Evolutionary conservation across 2,329 filamentous ascomycete species (phyloP).

Genomic region (Leptographium lundbergii): DNA sequence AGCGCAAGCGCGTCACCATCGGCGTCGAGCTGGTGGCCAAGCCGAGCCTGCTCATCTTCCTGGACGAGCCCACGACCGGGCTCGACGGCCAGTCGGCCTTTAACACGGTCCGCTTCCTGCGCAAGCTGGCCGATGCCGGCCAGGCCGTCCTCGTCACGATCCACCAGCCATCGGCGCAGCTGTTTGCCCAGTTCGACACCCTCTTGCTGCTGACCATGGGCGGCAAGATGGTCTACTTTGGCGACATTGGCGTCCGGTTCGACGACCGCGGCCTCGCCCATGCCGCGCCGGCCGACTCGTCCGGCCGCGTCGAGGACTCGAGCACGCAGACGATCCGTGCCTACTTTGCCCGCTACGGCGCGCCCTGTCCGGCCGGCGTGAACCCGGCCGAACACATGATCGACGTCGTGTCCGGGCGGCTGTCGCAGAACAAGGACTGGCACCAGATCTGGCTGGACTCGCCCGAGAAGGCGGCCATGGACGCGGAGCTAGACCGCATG

Average conservation of each 20-base stretch:
- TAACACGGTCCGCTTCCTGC: conserved; percentile 51
- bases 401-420: conserved; percentile 37
- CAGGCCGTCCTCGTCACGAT: conserved; percentile 59
- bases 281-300: not conserved
- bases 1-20: conserved; percentile 44
- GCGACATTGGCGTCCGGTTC: conserved; percentile 35
- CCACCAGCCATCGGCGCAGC: conserved; percentile 53
- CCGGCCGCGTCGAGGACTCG: conserved; percentile 9
- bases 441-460: conserved; percentile 24
- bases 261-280: not conserved
- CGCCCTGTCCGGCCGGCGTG: conserved; percentile 45
- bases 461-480: conserved; percentile 30
- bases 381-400: conserved; percentile 74
- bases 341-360: conserved; percentile 58
- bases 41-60: conserved; percentile 44
- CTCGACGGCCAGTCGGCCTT: conserved; percentile 58
- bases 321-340: conserved; percentile 36
- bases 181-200: conserved; percentile 55
- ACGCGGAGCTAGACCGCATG: conserved; percentile 52
- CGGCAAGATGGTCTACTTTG: conserved; percentile 55
- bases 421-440: conserved; percentile 30
- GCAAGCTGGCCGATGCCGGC: conserved; percentile 53
- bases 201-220: conserved; percentile 52
- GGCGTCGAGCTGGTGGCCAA: conserved; percentile 50
- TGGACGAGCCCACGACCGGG: conserved; percentile 51